Percentiles rank a stretch among this genome's conserved stretches.
Evolutionary conservation across 1,284 basidiomycete genomes (phyloP).

Genomic region (Bondarzewia mesenterica): DNA sequence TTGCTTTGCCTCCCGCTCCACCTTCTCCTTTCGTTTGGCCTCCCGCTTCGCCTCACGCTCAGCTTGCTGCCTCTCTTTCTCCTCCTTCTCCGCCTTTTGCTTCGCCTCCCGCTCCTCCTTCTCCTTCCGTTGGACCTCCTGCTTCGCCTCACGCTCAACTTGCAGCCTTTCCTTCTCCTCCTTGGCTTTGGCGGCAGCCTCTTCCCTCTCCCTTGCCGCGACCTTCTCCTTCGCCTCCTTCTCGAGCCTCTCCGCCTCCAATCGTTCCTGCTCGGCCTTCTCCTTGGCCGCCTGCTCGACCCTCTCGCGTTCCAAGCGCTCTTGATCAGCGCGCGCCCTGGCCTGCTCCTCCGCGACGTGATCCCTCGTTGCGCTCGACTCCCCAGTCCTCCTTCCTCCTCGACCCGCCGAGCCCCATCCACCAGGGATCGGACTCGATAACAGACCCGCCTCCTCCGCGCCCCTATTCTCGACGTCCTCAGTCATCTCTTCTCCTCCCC

Average conservation of each 20-base stretch:
- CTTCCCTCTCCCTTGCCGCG: neutral
- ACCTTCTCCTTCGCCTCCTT: conserved; percentile 6
- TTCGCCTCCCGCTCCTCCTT: neutral
- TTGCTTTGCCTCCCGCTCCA: neutral
- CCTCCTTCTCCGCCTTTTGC: conserved; percentile 1
- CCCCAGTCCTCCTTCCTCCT: neutral
- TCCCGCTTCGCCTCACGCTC: neutral
- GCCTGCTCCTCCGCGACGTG: neutral
- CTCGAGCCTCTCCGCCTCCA: neutral
- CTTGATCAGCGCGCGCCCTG: neutral
- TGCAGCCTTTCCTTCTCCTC: conserved; percentile 12
- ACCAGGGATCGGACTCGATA: neutral
- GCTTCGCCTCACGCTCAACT: conserved; percentile 13
- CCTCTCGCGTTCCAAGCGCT: neutral
- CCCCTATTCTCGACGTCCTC: conserved; percentile 2
- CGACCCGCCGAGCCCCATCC: neutral
- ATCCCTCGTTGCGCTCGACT: neutral
- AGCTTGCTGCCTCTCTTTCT: neutral
- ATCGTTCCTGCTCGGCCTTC: neutral
- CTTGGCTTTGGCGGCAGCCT: neutral
- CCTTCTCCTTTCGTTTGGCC: neutral
- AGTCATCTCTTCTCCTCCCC: conserved; percentile 4
- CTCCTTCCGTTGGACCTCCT: neutral
- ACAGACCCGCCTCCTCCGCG: neutral
- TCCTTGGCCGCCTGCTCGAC: neutral